A percentile compares a stretch with the other conserved stretches of the same genome.
Conservation (phyloP, 2,329 filamentous ascomycete species). For the Alternaria angustiovoidea region DNA sequence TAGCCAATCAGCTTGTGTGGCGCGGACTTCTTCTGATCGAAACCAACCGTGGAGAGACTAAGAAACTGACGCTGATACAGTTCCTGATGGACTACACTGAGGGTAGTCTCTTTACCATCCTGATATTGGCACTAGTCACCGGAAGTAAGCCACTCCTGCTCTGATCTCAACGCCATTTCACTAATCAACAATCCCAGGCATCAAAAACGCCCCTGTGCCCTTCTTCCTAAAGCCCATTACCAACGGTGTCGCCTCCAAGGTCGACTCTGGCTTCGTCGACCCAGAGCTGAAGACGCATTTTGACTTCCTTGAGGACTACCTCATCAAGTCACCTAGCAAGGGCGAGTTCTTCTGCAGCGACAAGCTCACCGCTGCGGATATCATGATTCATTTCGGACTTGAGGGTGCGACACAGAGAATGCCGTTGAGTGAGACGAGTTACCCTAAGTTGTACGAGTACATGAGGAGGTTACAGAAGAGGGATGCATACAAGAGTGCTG, state of each 20-base stretch:
- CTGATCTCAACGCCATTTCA: neutral
- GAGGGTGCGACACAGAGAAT: slow-evolving; percentile 53
- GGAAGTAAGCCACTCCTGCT: slow-evolving; percentile 33
- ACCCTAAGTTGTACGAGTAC: slow-evolving; percentile 59
- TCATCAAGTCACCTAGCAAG: slow-evolving; percentile 56
- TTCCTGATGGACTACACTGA: slow-evolving; percentile 79
- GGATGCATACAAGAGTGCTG: slow-evolving; percentile 57
- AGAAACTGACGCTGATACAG: slow-evolving; percentile 46
- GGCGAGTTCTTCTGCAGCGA: slow-evolving; percentile 61
- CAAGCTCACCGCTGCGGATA: slow-evolving; percentile 60
- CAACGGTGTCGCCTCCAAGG: slow-evolving; percentile 59
- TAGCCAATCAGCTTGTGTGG: neutral
- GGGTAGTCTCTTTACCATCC: slow-evolving; percentile 78
- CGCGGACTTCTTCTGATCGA: neutral
- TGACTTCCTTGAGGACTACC: slow-evolving; percentile 60
- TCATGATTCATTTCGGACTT: slow-evolving; percentile 62
- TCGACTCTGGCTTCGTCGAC: slow-evolving; percentile 57
- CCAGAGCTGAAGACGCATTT: slow-evolving; percentile 60
- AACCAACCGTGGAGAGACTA: neutral
- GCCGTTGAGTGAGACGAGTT: slow-evolving; percentile 53
- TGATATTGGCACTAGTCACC: slow-evolving; percentile 72
- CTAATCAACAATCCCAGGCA: slow-evolving; percentile 22
- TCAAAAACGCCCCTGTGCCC: slow-evolving; percentile 64
- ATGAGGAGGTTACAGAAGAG: slow-evolving; percentile 55
- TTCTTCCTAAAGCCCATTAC: slow-evolving; percentile 76